Base-by-base conservation (phyloP, 305 asterid species). In the Solanum hybrid region DNA sequence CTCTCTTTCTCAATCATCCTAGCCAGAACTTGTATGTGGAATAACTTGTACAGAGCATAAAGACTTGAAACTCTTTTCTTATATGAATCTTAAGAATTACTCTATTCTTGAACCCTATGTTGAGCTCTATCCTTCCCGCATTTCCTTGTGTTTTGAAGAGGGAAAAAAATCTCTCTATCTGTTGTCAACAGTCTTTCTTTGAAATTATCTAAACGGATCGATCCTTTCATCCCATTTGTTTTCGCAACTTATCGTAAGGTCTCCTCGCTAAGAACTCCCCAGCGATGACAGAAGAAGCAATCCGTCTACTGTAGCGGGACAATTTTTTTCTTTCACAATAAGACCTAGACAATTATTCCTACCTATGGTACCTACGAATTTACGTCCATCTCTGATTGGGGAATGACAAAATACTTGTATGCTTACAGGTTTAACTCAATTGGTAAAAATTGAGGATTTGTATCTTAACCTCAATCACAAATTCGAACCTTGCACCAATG, bases 11-110 rank as follows among this genome's bases (percentile, higher is more conserved):
- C 17, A 69, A 24, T 69, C 0, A 11, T 69, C 2, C 3, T 69
- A 0, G 2, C 0, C 2, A 1, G 0, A 56, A 17, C 1, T 6
- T 56, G 10, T 56, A 51, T 17, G 10, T 36, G 40, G 40, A 36
- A 7, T 36, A 36, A 36, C 40, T 51, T 16, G 64, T 51, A 14
- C 9, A 51, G 3, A 51, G 3, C 10, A 56, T 56, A 56, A 56
- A 56, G 2, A 1, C n/a, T 17, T 3, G 10, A 6, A 56, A 17
- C 10, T 56, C 2, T 51, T 51, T 51, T 51, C 66, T 51, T 51
- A 51, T 17, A 1, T 1, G 2, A 17, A 56, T 17, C 1, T 56
- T 56, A 3, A 56, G 69, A 17, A 56, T 56, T 51, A 51, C 8
- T 51, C 9, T 51, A 51, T 16, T 51, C n/a, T 16, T 3, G 9